phyloP scores from a whole-genome alignment of 768 basidiomycete species.

The Tulasnella sp. region DNA sequence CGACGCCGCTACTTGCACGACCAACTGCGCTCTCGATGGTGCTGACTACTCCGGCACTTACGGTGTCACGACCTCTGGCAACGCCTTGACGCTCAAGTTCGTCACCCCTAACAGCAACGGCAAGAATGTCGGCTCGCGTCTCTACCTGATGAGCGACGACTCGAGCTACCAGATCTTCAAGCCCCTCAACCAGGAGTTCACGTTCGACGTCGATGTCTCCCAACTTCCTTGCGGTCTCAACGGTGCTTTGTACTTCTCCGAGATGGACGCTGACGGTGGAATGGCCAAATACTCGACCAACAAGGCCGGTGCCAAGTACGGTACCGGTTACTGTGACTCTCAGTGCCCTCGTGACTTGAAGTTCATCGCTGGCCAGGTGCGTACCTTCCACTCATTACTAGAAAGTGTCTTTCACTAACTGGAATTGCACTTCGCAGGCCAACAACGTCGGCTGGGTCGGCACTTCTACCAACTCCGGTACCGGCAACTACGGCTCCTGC shows the following conservation, averaged over 20 bases:
- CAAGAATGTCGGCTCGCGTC: constrained; percentile 15
- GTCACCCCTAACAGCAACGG: constrained; percentile 8
- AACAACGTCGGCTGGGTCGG: constrained; percentile 36
- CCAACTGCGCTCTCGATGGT: constrained; percentile 28
- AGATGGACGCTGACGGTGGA: constrained; percentile 51
- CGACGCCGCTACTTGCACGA: constrained; percentile 36
- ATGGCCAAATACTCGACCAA: constrained; percentile 37
- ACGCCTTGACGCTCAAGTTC: constrained; percentile 15
- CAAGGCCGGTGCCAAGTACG: constrained; percentile 47
- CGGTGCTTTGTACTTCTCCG: constrained; percentile 48
- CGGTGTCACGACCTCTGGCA: constrained; percentile 14
- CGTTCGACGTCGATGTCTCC: constrained; percentile 49
- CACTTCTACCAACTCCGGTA: constrained; percentile 34
- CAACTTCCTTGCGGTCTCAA: constrained; percentile 49
- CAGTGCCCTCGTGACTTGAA: constrained; percentile 50
- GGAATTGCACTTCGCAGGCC: constrained; percentile 27
- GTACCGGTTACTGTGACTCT: constrained; percentile 54
- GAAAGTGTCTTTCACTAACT: background rate
- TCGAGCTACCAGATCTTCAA: constrained; percentile 39
- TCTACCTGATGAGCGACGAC: constrained; percentile 38
- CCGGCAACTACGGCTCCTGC: constrained; percentile 38
- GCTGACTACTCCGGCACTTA: constrained; percentile 17
- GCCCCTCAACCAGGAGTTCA: constrained; percentile 44
- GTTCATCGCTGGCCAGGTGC: constrained; percentile 44
- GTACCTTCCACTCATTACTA: constrained; percentile 13